Evolutionary conservation across 2,329 filamentous ascomycete species (phyloP).

Genomic region (Sodiomyces alkalinus): DNA sequence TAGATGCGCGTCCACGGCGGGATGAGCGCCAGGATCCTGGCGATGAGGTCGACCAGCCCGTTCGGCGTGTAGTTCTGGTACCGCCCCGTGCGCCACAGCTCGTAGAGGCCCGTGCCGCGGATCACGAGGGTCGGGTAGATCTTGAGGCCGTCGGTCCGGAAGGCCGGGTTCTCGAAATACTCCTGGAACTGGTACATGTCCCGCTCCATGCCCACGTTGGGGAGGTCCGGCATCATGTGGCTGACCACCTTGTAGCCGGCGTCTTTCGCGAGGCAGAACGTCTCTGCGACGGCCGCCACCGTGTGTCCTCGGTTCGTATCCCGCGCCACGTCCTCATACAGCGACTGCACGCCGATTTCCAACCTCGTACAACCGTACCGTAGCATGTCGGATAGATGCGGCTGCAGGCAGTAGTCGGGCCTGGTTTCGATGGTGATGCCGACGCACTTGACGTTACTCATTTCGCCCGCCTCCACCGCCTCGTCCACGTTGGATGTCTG

Average conservation of each 20-base stretch:
- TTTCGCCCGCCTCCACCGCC: slow-evolving; percentile 83
- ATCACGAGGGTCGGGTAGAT: slow-evolving; percentile 98
- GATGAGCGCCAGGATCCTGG: slow-evolving; percentile 85
- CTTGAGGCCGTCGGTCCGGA: slow-evolving; percentile 91
- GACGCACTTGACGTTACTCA: slow-evolving; percentile 95
- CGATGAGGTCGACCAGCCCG: slow-evolving; percentile 86
- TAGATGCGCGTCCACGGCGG: slow-evolving; percentile 98
- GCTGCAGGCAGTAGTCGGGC: slow-evolving; percentile 90
- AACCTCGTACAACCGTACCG: slow-evolving; percentile 93
- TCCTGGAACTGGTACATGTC: slow-evolving; percentile 94
- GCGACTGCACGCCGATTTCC: slow-evolving; percentile 87
- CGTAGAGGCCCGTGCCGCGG: slow-evolving; percentile 87
- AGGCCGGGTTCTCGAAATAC: slow-evolving; percentile 93
- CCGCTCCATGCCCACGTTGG: slow-evolving; percentile 96
- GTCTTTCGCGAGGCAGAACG: slow-evolving; percentile 93
- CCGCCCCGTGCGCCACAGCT: slow-evolving; percentile 89
- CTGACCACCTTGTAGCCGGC: slow-evolving; percentile 98
- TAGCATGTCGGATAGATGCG: slow-evolving; percentile 91
- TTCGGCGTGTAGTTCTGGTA: slow-evolving; percentile 99
- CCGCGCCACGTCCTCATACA: slow-evolving; percentile 96
- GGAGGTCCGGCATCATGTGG: slow-evolving; percentile 98
- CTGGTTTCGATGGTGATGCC: slow-evolving; percentile 97
- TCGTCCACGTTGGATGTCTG: slow-evolving; percentile 91
- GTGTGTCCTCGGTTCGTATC: slow-evolving; percentile 97
- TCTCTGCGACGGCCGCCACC: slow-evolving; percentile 87